Evolutionary conservation across 2,329 filamentous ascomycete genomes (phyloP).

Genomic region (Fusarium nelsonii): DNA sequence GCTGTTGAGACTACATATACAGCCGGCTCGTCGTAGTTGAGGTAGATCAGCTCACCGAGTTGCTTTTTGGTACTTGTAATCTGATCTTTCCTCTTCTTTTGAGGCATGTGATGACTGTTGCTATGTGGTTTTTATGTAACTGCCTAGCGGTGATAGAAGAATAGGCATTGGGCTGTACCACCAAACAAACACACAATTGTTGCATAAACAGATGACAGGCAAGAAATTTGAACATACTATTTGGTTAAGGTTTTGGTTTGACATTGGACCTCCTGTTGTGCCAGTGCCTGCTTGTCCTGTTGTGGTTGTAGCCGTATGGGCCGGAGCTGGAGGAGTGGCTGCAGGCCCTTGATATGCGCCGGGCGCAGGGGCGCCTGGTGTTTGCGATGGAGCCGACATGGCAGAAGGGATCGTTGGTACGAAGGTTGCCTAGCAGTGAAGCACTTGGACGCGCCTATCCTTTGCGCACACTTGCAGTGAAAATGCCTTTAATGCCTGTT

Average conservation of each 20-base stretch:
- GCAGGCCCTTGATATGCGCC: slow-evolving; percentile 51
- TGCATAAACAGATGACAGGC: background rate
- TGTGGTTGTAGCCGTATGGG: slow-evolving; percentile 39
- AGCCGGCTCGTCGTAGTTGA: background rate
- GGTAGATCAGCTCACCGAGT: background rate
- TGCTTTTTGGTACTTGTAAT: background rate
- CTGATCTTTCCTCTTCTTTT: background rate
- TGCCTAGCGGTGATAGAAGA: background rate
- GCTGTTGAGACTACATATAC: background rate
- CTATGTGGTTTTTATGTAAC: background rate
- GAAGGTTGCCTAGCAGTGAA: background rate
- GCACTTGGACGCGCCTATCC: background rate
- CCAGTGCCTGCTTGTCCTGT: slow-evolving; percentile 51
- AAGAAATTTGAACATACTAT: slow-evolving; percentile 75
- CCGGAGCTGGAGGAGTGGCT: slow-evolving; percentile 51
- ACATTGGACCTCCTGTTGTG: slow-evolving; percentile 64
- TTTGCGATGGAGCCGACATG: slow-evolving; percentile 54
- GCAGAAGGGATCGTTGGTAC: background rate
- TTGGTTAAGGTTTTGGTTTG: slow-evolving; percentile 92
- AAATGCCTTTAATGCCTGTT: slow-evolving; percentile 13
- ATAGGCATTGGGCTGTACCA: background rate
- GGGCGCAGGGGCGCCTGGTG: slow-evolving; percentile 49
- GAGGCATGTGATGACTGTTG: background rate
- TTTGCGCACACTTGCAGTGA: background rate
- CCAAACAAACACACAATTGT: background rate